Base-by-base conservation (phyloP, 352 stramenopile species). In the Phytophthora multivora region DNA sequence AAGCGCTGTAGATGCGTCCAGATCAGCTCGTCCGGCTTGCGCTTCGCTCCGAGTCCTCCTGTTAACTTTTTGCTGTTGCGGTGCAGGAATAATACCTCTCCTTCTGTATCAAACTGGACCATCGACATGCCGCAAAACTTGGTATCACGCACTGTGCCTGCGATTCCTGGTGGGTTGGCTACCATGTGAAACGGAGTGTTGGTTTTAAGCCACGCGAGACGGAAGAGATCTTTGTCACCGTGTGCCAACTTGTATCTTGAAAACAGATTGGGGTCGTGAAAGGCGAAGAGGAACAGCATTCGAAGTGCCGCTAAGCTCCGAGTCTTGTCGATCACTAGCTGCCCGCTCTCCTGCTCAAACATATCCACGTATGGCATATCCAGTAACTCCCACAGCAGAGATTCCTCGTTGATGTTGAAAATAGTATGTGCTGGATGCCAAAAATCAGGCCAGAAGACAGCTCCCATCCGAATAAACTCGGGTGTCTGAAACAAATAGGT, bases 1-100 rank as follows among this genome's bases (percentile, higher is more conserved):
- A 89, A 80, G 35, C 71, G 67, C 59, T 83, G 59, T 48, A 91
- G 55, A 45, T 89, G 77, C 9, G 82, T 87, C 73, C 80, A 83
- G 41, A 88, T 72, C 10, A 61, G 16, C 15, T 38, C 45, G 8
- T 51, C 25, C 8, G 26, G 50, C 16, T 33, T 57, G 13, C 40
- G 12, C 7, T 57, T 47, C 25, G 49, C 49, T 28, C 23, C 36
- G 18, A 57, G 33, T 23, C 57, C 48, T n/a, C 48, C 55, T 18
- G 31, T 70, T 10, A 66, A 33, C 38, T 86, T 85, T 43, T 63
- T 69, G 11, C 30, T 53, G 18, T 86, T 83, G 33, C 65, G 71
- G 38, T 86, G 76, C 25, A 86, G 43, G 43, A 86, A 83, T 10
- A 80, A 31, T 5, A 79, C 46, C 1, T 69, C 57, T 30, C 65